Evolutionary conservation across 148 eudicot genomes (phyloP).

Genomic region (Agrostemma githago): DNA sequence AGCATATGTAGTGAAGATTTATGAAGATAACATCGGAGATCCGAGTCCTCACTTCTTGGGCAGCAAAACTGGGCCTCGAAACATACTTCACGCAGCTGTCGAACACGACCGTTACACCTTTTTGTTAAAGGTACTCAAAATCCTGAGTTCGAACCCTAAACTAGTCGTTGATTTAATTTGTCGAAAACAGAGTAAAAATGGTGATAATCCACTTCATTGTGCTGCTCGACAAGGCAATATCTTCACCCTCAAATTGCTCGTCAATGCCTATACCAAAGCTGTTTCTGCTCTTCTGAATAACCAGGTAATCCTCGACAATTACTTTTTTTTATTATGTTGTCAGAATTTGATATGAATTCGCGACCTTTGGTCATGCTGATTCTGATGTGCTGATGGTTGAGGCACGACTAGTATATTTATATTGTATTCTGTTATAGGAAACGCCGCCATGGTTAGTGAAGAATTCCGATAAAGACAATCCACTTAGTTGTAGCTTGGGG

Average conservation of each 20-base stretch:
- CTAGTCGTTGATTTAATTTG: background rate
- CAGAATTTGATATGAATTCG: too few relatives aligned
- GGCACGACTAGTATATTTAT: too few relatives aligned
- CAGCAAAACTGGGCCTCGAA: background rate
- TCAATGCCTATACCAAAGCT: background rate
- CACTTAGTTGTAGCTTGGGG: background rate
- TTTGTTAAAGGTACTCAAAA: background rate
- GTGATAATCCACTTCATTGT: background rate
- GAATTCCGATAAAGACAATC: background rate
- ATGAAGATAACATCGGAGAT: background rate
- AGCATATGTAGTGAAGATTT: background rate
- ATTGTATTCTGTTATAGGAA: background rate
- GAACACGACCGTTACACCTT: background rate
- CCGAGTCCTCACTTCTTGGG: background rate
- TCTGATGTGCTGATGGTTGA: too few relatives aligned
- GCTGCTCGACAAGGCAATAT: background rate
- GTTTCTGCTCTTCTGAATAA: background rate
- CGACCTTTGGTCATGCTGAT: too few relatives aligned
- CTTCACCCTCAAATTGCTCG: background rate
- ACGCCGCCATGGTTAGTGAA: slow-evolving; percentile 1
- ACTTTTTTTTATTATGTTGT: too few relatives aligned
- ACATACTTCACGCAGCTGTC: background rate
- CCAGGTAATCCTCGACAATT: background rate
- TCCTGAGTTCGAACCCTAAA: background rate
- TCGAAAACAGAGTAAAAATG: background rate